These are phyloP conservation scores for Brettanomyces anomalus DNA, from an alignment of 805 yeast species.

Conservation along the genomic window DNA sequence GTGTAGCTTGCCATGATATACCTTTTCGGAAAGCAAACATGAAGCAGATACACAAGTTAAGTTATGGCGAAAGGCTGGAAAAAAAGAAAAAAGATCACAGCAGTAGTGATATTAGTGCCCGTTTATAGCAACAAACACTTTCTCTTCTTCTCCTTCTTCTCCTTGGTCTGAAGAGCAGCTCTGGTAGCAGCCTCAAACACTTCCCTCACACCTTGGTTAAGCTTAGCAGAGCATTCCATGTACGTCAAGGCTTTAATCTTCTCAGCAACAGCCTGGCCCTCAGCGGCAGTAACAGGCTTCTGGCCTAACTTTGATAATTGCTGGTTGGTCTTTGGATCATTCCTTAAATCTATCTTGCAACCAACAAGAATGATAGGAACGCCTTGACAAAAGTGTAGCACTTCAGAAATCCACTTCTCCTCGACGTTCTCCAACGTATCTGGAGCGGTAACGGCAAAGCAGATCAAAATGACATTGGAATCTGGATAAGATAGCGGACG, in stretches of 20 bases:
- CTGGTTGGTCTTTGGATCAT: slow-evolving; percentile 71
- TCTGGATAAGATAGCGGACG: slow-evolving; percentile 91
- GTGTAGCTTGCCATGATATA: no score
- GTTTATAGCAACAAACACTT: slow-evolving; percentile 60
- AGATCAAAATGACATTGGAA: slow-evolving; percentile 82
- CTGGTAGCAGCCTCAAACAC: slow-evolving; percentile 90
- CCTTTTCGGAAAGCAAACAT: no score
- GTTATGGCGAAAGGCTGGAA: no score
- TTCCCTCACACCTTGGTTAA: slow-evolving; percentile 86
- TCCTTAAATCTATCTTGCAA: slow-evolving; percentile 83
- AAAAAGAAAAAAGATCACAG: no score
- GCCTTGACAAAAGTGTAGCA: slow-evolving; percentile 87
- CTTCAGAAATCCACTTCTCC: slow-evolving; percentile 94
- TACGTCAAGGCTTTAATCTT: slow-evolving; percentile 83
- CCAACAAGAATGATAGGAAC: slow-evolving; percentile 90
- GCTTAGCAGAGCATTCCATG: slow-evolving; percentile 88
- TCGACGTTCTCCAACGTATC: slow-evolving; percentile 90
- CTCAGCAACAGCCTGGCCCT: slow-evolving; percentile 81
- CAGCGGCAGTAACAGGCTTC: slow-evolving; percentile 72
- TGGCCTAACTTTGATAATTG: slow-evolving; percentile 65
- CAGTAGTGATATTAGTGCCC: no score
- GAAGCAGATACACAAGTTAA: no score
- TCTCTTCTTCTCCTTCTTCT: slow-evolving; percentile 46
- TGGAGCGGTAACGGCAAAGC: slow-evolving; percentile 86
- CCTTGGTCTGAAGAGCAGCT: slow-evolving; percentile 71